A percentile compares a stretch with the other conserved stretches of the same genome.
These are phyloP conservation scores for Chalciporus chontae DNA, from an alignment of 768 basidiomycete species.

Conservation along the genomic window DNA sequence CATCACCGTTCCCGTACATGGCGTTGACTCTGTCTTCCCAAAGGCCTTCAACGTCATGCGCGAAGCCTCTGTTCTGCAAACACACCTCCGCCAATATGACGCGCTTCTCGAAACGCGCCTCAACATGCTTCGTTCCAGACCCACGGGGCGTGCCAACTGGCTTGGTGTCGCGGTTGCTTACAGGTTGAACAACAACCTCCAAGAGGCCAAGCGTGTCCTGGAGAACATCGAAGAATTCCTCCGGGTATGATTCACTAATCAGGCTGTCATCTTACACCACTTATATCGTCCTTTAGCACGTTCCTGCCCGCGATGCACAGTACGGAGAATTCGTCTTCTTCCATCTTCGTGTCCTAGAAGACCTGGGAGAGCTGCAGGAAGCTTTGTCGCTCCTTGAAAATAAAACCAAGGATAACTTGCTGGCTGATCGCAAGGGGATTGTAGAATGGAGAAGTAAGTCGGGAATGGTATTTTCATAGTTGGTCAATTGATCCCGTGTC, in stretches of 20 bases:
- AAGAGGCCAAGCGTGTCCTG: slow-evolving; percentile 67
- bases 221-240: slow-evolving; percentile 68
- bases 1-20: neutral
- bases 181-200: slow-evolving; percentile 72
- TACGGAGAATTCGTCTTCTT: slow-evolving; percentile 82
- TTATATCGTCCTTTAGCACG: slow-evolving; percentile 45
- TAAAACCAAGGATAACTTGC: slow-evolving; percentile 57
- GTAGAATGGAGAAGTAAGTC: slow-evolving; percentile 63
- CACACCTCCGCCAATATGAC: slow-evolving; percentile 81
- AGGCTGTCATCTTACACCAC: neutral
- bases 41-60: slow-evolving; percentile 93
- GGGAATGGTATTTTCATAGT: neutral
- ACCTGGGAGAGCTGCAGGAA: slow-evolving; percentile 57
- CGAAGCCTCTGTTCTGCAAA: slow-evolving; percentile 85
- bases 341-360: slow-evolving; percentile 70
- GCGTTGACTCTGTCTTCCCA: slow-evolving; percentile 36
- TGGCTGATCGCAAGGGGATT: slow-evolving; percentile 69
- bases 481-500: slow-evolving; percentile 6
- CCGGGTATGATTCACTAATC: slow-evolving; percentile 45
- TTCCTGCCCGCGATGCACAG: slow-evolving; percentile 76
- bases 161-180: slow-evolving; percentile 84
- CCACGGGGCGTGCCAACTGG: slow-evolving; percentile 93
- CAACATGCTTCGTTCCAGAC: slow-evolving; percentile 74
- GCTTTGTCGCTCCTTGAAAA: slow-evolving; percentile 63
- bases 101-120: slow-evolving; percentile 78